A percentile compares a stretch with the other conserved stretches of the same genome.
Evolutionary conservation across 2,329 filamentous ascomycete species (phyloP).

Genomic region (Pseudogymnoascus sp.): DNA sequence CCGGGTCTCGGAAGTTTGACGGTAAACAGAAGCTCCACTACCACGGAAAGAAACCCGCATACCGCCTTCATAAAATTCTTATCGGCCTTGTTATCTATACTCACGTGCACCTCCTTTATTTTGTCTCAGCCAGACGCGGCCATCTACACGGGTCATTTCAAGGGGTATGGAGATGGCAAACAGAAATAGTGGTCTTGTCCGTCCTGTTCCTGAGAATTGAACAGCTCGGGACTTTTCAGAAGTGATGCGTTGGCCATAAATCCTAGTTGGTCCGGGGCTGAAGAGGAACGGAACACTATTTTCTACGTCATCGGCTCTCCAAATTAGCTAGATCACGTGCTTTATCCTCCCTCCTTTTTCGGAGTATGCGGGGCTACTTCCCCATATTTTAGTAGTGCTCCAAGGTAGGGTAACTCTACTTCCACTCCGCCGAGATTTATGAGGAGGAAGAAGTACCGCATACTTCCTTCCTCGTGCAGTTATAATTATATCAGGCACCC

Average conservation of each 20-base stretch:
- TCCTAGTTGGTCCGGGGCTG: not conserved
- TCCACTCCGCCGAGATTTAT: not conserved
- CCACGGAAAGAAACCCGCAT: conserved; percentile 6
- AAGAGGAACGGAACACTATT: not conserved
- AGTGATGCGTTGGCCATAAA: not conserved
- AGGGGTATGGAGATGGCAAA: not conserved
- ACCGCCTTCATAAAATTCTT: not conserved
- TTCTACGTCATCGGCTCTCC: not conserved
- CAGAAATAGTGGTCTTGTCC: not conserved
- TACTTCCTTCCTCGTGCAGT: not conserved
- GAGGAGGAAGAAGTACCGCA: not conserved
- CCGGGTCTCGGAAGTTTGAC: conserved; percentile 6
- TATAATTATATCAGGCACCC: not conserved
- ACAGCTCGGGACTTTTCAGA: not conserved
- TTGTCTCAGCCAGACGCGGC: not conserved
- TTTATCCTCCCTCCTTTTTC: not conserved
- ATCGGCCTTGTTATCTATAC: not conserved
- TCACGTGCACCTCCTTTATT: not conserved
- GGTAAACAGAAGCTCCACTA: conserved; percentile 1
- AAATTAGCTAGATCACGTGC: not conserved
- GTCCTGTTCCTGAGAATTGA: not conserved
- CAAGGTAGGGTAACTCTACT: not conserved
- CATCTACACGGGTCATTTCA: not conserved
- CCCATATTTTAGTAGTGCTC: not conserved
- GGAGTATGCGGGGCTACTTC: conserved; percentile 3